Percentiles rank a stretch among this genome's conserved stretches.
These are phyloP conservation scores for Cladosporium sp. DNA, from an alignment of 2,329 filamentous ascomycete species.

Conservation along the genomic window DNA sequence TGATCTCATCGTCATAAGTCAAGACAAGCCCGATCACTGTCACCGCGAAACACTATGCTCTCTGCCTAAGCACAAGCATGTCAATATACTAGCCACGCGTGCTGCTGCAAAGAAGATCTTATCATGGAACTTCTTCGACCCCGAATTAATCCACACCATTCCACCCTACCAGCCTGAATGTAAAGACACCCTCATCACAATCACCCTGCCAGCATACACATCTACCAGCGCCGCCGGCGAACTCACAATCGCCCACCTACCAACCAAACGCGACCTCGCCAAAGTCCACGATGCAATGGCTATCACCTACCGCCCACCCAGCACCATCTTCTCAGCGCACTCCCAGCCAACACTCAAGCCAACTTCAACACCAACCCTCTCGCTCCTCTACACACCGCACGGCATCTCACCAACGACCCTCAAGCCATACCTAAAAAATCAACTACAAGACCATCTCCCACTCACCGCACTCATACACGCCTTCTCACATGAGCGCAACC, in stretches of 20 bases:
- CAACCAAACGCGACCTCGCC: conserved; percentile 57
- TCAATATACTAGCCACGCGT: conserved; percentile 63
- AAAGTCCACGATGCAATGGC: conserved; percentile 64
- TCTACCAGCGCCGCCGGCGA: conserved; percentile 55
- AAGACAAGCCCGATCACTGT: conserved; percentile 66
- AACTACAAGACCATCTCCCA: conserved; percentile 52
- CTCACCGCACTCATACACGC: conserved; percentile 62
- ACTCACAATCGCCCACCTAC: conserved; percentile 65
- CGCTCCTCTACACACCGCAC: conserved; percentile 62
- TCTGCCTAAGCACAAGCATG: conserved; percentile 52
- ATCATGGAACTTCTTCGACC: conserved; percentile 65
- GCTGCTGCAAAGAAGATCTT: conserved; percentile 61
- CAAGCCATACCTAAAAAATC: conserved; percentile 54
- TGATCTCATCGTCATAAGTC: conserved; percentile 56
- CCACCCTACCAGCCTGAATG: conserved; percentile 40
- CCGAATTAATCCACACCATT: conserved; percentile 41
- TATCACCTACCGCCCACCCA: conserved; percentile 62
- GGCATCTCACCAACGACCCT: conserved; percentile 55
- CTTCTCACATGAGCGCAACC: conserved; percentile 56
- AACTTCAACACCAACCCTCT: conserved; percentile 43
- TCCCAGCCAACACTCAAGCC: not conserved
- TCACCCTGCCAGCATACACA: conserved; percentile 53
- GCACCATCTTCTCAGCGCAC: conserved; percentile 8
- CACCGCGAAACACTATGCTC: conserved; percentile 65
- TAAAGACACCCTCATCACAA: conserved; percentile 38